Evolutionary conservation across 345 rosid genomes (phyloP).

Genomic region (Angophora floribunda): DNA sequence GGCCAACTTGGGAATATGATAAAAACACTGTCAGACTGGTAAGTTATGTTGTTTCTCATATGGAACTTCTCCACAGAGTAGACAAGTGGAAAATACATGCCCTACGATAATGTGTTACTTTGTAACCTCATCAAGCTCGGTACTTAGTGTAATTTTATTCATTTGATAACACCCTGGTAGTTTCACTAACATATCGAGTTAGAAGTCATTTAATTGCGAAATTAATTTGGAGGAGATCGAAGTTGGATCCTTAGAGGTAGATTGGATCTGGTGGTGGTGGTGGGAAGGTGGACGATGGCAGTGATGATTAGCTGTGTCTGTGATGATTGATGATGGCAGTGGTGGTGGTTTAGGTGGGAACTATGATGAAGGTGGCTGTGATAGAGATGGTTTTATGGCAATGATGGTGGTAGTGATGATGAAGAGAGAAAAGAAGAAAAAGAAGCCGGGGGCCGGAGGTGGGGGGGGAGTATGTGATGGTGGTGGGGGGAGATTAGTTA

Average conservation of each 20-base stretch:
- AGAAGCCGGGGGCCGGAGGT: not conserved
- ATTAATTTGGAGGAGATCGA: not conserved
- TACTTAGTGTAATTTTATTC: not conserved
- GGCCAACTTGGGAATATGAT: slow-evolving; percentile 84
- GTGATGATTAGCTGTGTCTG: not conserved
- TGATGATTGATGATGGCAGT: not conserved
- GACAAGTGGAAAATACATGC: not conserved
- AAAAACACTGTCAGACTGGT: slow-evolving; percentile 86
- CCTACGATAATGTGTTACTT: not conserved
- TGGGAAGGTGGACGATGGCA: not conserved
- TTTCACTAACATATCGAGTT: not conserved
- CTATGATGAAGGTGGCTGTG: not conserved
- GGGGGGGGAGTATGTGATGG: not conserved
- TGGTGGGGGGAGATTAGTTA: not conserved
- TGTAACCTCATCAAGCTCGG: not conserved
- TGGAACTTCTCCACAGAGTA: not conserved
- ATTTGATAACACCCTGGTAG: not conserved
- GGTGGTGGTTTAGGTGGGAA: not conserved
- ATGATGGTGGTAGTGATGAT: not conserved
- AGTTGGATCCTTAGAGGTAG: not conserved
- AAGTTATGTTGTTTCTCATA: not conserved
- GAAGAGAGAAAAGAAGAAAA: too few relatives aligned
- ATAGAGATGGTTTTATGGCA: not conserved
- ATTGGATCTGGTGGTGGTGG: not conserved
- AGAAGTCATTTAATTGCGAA: not conserved